phyloP scores from a whole-genome alignment of 805 yeast species.

The Ogataea polymorpha region DNA sequence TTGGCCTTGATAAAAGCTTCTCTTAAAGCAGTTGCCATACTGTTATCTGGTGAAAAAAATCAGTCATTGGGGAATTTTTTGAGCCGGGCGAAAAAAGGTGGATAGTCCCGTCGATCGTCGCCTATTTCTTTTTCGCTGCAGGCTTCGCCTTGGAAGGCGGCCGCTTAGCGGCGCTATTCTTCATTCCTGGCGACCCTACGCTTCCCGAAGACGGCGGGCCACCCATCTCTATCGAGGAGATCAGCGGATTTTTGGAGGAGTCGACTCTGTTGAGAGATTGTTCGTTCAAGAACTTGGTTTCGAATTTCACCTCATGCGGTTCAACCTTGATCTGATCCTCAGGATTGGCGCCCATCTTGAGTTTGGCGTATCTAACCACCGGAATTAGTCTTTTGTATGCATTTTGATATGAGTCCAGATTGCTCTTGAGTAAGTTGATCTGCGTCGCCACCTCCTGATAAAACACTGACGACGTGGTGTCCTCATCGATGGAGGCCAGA shows the following conservation, averaged over 20 bases:
- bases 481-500: slow-evolving; percentile 42
- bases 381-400: slow-evolving; percentile 47
- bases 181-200: slow-evolving; percentile 7
- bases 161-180: slow-evolving; percentile 4
- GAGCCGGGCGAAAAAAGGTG: not conserved
- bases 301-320: slow-evolving; percentile 26
- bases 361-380: slow-evolving; percentile 47
- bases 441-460: slow-evolving; percentile 36
- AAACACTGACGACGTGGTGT: slow-evolving; percentile 41
- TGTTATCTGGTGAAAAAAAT: slow-evolving; percentile 4
- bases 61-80: slow-evolving; percentile 6
- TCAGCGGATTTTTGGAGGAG: slow-evolving; percentile 2
- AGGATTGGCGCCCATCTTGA: slow-evolving; percentile 48
- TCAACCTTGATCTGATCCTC: slow-evolving; percentile 38
- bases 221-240: slow-evolving; percentile 1
- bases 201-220: slow-evolving; percentile 1
- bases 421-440: slow-evolving; percentile 34
- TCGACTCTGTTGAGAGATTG: slow-evolving; percentile 11
- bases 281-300: slow-evolving; percentile 15
- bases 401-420: slow-evolving; percentile 41
- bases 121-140: slow-evolving; percentile 8
- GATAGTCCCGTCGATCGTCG: slow-evolving; percentile 9
- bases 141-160: slow-evolving; percentile 10
- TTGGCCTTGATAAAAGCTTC: slow-evolving; percentile 34
- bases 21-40: slow-evolving; percentile 34